These are phyloP conservation scores for Ceratocystis cacaofunesta DNA, from an alignment of 2,329 filamentous ascomycete species.

Conservation along the genomic window DNA sequence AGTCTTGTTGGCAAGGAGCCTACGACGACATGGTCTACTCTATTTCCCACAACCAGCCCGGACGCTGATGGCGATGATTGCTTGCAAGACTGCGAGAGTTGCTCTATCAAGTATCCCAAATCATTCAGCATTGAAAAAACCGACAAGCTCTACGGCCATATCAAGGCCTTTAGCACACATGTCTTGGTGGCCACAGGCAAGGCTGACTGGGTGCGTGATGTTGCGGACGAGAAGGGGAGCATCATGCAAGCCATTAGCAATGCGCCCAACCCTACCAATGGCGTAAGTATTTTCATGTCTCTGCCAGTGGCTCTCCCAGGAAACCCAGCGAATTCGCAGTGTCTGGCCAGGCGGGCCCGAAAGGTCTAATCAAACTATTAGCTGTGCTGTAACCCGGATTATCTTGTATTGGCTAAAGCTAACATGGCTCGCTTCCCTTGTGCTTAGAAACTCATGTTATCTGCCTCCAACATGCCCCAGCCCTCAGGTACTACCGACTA, in stretches of 20 bases:
- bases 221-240: constrained; percentile 73
- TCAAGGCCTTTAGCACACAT: constrained; percentile 82
- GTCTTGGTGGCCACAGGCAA: constrained; percentile 89
- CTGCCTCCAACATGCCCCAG: constrained; percentile 78
- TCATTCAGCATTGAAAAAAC: constrained; percentile 58
- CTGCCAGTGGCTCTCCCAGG: not conserved
- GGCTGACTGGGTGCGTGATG: constrained; percentile 82
- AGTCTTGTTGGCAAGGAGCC: constrained; percentile 18
- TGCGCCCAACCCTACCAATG: constrained; percentile 46
- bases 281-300: constrained; percentile 35
- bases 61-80: constrained; percentile 77
- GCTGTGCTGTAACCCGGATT: not conserved
- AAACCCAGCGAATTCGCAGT: not conserved
- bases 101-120: constrained; percentile 61
- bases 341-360: not conserved
- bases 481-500: constrained; percentile 51
- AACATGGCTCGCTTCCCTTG: not conserved
- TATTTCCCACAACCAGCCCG: constrained; percentile 66
- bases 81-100: constrained; percentile 69
- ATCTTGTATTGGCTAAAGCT: not conserved
- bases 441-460: constrained; percentile 66
- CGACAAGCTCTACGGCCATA: constrained; percentile 68
- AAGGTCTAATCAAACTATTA: not conserved
- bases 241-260: constrained; percentile 62
- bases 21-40: constrained; percentile 24